Percentiles rank a stretch among this genome's conserved stretches.
These are phyloP conservation scores for Bipolaris zeicola DNA, from an alignment of 2,329 filamentous ascomycete genomes.

Conservation along the genomic window DNA sequence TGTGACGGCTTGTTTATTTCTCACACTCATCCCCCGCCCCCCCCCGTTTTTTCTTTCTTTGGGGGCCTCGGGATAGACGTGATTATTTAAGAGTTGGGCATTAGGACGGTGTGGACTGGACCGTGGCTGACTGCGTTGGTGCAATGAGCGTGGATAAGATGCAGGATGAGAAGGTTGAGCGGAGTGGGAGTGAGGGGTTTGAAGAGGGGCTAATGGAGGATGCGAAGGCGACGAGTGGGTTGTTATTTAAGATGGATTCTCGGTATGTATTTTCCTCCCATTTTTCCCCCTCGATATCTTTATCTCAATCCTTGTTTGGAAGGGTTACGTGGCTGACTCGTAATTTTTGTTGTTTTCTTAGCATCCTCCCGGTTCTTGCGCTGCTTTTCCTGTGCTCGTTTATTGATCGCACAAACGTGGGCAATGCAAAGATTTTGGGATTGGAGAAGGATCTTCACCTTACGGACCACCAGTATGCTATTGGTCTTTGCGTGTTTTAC, in stretches of 20 bases:
- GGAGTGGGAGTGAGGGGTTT: conserved; percentile 19
- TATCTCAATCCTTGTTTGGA: not conserved
- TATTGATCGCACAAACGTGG: conserved; percentile 73
- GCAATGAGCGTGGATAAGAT: conserved; percentile 25
- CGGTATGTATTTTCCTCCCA: conserved; percentile 40
- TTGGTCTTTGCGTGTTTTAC: conserved; percentile 69
- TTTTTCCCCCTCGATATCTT: too few species aligned
- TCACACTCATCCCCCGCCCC: too few species aligned
- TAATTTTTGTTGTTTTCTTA: conserved; percentile 31
- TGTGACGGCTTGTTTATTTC: too few species aligned
- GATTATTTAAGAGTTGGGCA: not conserved
- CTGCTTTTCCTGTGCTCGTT: conserved; percentile 69
- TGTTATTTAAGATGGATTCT: conserved; percentile 62
- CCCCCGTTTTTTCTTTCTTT: too few species aligned
- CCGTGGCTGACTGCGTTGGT: not conserved
- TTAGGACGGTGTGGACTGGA: not conserved
- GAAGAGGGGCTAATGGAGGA: conserved; percentile 25
- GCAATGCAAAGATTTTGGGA: conserved; percentile 70
- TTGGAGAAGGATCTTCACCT: conserved; percentile 62
- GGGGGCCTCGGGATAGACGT: not conserved
- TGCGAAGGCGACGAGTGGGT: conserved; percentile 28
- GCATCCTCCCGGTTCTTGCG: conserved; percentile 67
- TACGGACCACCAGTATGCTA: conserved; percentile 66
- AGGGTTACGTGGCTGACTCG: not conserved
- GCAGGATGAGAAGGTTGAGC: conserved; percentile 36